Evolutionary conservation across 2,329 filamentous ascomycete genomes (phyloP), one percentile per base, ranked within the genome.

Genomic region (Parascedosporium putredinis): DNA sequence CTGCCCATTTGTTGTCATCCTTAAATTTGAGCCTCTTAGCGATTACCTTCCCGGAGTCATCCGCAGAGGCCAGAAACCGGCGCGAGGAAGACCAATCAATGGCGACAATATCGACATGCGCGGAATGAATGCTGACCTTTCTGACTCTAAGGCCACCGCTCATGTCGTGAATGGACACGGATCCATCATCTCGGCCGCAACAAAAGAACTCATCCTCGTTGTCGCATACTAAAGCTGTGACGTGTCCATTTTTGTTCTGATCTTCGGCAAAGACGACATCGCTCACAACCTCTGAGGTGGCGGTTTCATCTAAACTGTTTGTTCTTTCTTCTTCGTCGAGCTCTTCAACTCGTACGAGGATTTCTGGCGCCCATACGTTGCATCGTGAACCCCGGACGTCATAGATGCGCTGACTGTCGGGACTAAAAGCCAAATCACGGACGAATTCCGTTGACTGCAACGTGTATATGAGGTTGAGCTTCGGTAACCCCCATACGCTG

Each of bases 121-220:
- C 9, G 14, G 43, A 45, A 24, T 45, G 43, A n/a, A 5, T 45
- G 9, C 10, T 45, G 24, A 45, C 43, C 23, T 45, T 45, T n/a
- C 43, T 23, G 43, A 45, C 43, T 14, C 43, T 25, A 14, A 6
- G 5, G 3, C 43, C 43, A 10, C 10, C 16, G n/a, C 27, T 45
- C 4, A 27, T 45, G 14, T 45, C 43, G 24, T 45, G 43, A 27
- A 45, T 45, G 43, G 43, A 45, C 43, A 45, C 43, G 23, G 43
- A 25, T n/a, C 43, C 43, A 6, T 45, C 24, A n/a, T 45, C 43
- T 29, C 23, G 20, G 4, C 43, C 43, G n/a, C 43, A 45, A 24
- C 43, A 45, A 27, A 25, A 45, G 43, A 29, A 45, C 5, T 16
- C 43, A 45, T 45, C 43, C 24, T 45, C 43, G 43, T 27, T 27